Base-by-base conservation (phyloP, 176 grass and related monocot species). In the Zoysia japonica region DNA sequence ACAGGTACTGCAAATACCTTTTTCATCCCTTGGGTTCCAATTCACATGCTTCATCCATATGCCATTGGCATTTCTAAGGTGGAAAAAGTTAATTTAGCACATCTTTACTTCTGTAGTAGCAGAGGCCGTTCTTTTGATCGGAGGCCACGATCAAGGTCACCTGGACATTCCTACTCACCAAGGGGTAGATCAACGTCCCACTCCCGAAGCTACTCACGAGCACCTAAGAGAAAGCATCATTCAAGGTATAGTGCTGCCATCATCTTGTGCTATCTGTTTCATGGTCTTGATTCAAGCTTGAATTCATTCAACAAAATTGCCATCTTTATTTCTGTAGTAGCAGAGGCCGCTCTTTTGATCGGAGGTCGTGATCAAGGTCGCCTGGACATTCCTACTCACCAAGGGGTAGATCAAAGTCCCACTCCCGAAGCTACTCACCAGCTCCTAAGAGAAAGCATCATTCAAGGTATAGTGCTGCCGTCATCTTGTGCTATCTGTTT, bases 161-260 rank as follows among this genome's bases (percentile, higher is more conserved):
- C 77, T 83, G 40, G 49, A 17, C 42, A 71, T 49, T 84, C 65
- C 0, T 15, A 43, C 17, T 80, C 81, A 80, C 82, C 87, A 51
- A 80, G 81, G 61, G 49, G 74, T 14, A 83, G 84, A 85, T 87
- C 91, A 55, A n/a, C 52, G 68, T 85, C 91, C 14, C 77, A 6
- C 7, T 82, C 70, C 81, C 71, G 61, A 47, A 90, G 91, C 81
- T 52, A 90, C 84, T 93, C 85, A 8, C 85, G 73, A 35, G 72
- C 87, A 71, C 91, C 84, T 57, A 93, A 79, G 56, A 47, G 81
- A 67, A 85, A 67, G 44, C 75, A 51, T 28, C 73, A 70, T 72
- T 89, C 80, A 8, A 87, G 80, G 90, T 90, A 36, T 2, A 4
- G n/a, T 51, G 4, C 9, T 78, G 28, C 51, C 40, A 35, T n/a